Conservation (phyloP, 202 grass and related monocot genomes). For the Brachypodium distachyon region DNA sequence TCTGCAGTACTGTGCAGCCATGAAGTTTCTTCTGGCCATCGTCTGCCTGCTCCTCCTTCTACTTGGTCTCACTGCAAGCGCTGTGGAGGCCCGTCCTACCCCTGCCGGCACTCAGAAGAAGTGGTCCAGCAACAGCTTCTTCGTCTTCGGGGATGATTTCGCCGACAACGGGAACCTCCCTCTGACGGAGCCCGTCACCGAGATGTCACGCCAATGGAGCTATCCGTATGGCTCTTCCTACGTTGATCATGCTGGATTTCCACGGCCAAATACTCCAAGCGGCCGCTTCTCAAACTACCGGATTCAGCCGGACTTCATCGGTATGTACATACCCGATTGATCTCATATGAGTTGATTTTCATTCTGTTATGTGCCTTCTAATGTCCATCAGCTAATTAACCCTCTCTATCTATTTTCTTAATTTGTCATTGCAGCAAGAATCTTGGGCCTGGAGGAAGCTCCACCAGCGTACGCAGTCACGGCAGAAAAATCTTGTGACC, state of each 20-base stretch:
- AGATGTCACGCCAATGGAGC: conserved; percentile 12
- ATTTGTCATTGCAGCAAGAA: background rate
- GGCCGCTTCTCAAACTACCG: conserved; percentile 32
- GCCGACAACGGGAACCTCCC: conserved; percentile 32
- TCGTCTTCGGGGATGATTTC: conserved; percentile 27
- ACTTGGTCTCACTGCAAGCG: no score
- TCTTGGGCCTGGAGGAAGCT: background rate
- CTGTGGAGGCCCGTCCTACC: no score
- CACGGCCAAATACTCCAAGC: background rate
- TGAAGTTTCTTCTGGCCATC: no score
- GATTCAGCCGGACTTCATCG: conserved; percentile 16
- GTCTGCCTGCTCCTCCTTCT: no score
- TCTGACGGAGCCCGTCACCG: background rate
- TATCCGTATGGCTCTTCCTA: conserved; percentile 16
- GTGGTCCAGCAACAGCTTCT: no score
- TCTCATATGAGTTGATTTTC: background rate
- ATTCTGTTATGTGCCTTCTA: no score
- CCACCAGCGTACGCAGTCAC: background rate
- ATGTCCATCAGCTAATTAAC: no score
- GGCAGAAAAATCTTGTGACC: no score
- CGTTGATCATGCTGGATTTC: no score
- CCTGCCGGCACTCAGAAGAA: no score
- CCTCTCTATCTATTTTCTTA: no score
- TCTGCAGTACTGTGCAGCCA: no score
- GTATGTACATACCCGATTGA: background rate